These are phyloP conservation scores for Solanum paucissectum DNA, from an alignment of 257 asterid genomes.

Conservation along the genomic window DNA sequence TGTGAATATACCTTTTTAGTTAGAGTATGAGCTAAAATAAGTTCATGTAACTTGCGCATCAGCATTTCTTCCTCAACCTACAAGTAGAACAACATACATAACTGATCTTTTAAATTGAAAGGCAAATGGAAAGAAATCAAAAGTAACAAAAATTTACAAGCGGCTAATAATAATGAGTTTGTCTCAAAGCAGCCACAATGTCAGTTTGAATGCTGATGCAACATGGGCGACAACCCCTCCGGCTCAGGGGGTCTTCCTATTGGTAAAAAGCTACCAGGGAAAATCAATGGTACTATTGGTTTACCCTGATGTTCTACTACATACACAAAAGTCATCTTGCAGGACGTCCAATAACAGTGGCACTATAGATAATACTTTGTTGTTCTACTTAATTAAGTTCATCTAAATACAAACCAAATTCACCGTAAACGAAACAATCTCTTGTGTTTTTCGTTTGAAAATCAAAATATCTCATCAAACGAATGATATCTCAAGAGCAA, in stretches of 20 bases:
- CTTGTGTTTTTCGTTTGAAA: not conserved
- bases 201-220: not conserved
- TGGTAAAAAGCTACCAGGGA: not conserved
- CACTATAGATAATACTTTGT: not conserved
- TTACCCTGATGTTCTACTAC: not conserved
- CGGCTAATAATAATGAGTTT: not conserved
- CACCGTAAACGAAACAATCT: not conserved
- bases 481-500: not conserved
- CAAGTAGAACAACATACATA: not conserved
- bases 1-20: constrained; percentile 28
- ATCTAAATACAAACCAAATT: not conserved
- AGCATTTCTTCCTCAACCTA: constrained; percentile 92
- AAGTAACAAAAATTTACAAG: not conserved
- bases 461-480: not conserved
- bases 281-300: not conserved
- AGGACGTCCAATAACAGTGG: not conserved
- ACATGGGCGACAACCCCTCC: not conserved
- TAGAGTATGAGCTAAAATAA: constrained; percentile 61
- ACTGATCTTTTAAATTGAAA: not conserved
- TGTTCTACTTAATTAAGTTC: not conserved
- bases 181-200: not conserved
- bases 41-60: constrained; percentile 81
- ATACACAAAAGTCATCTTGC: not conserved
- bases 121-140: not conserved
- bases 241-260: not conserved